These are phyloP conservation scores for Mortierella sp. DNA, from an alignment of 371 early-diverging fungal genomes.

Conservation along the genomic window DNA sequence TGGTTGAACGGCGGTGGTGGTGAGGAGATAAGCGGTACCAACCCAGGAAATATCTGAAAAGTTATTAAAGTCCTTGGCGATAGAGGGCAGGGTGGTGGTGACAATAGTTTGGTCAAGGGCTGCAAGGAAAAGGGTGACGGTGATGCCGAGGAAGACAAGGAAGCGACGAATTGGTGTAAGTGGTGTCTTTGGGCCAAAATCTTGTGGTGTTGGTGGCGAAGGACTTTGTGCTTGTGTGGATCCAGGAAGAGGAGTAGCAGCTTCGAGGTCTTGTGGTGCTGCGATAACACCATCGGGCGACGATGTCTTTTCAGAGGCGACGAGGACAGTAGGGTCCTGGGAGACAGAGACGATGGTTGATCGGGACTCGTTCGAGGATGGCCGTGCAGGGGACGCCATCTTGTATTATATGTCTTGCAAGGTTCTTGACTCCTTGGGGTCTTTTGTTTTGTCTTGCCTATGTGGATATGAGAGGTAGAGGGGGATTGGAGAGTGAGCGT, in stretches of 20 bases:
- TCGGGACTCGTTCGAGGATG: background rate
- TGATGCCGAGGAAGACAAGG: slow-evolving; percentile 57
- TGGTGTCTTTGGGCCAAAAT: slow-evolving; percentile 42
- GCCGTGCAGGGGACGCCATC: background rate
- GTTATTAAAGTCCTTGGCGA: slow-evolving; percentile 80
- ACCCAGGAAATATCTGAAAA: slow-evolving; percentile 70
- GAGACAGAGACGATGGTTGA: background rate
- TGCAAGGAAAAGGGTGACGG: slow-evolving; percentile 70
- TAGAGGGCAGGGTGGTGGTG: slow-evolving; percentile 78
- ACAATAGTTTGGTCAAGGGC: slow-evolving; percentile 84
- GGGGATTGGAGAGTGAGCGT: background rate
- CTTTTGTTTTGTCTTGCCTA: background rate
- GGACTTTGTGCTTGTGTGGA: background rate
- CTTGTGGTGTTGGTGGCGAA: slow-evolving; percentile 19
- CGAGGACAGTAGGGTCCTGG: background rate
- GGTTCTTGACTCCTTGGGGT: background rate
- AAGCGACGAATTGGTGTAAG: slow-evolving; percentile 33
- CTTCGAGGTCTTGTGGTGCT: background rate
- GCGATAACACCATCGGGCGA: background rate
- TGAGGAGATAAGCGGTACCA: slow-evolving; percentile 67
- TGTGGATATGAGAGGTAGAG: background rate
- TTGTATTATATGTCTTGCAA: background rate
- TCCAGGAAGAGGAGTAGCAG: background rate
- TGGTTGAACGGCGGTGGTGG: slow-evolving; percentile 61
- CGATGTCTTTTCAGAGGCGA: background rate